Percentiles rank a stretch among this genome's conserved stretches.
phyloP scores from a whole-genome alignment of 2,329 filamentous ascomycete species.

The Fusarium stilboides region DNA sequence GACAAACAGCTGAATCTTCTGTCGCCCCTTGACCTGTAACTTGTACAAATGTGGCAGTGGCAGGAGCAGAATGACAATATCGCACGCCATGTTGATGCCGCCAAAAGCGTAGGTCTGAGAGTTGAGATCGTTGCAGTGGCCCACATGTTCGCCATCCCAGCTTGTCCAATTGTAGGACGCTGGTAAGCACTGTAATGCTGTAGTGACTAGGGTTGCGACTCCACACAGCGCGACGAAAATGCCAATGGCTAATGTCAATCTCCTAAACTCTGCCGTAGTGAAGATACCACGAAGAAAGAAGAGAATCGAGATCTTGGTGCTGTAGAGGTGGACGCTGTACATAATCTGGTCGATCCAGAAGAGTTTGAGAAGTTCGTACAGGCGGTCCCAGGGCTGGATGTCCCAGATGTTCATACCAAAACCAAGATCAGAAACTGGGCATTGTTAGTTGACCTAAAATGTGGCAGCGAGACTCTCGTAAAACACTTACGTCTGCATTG shows the following conservation, averaged over 20 bases:
- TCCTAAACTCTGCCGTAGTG: constrained; percentile 25
- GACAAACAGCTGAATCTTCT: constrained; percentile 39
- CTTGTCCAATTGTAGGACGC: constrained; percentile 36
- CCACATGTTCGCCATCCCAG: constrained; percentile 37
- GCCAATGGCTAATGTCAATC: constrained; percentile 14
- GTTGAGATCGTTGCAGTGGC: constrained; percentile 40
- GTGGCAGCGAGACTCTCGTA: too few relatives aligned
- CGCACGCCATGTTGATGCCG: constrained; percentile 38
- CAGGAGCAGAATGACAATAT: constrained; percentile 30
- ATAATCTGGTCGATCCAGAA: constrained; percentile 46
- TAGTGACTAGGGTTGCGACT: constrained; percentile 34
- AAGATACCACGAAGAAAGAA: constrained; percentile 38
- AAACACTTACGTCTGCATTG: constrained; percentile 24
- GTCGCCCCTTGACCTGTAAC: constrained; percentile 35
- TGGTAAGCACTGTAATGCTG: constrained; percentile 35
- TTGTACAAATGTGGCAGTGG: constrained; percentile 35
- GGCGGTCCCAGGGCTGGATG: constrained; percentile 25
- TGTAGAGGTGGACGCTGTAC: constrained; percentile 44
- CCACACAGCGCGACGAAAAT: constrained; percentile 29
- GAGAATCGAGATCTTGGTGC: constrained; percentile 40
- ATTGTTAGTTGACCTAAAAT: not conserved
- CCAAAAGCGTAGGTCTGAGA: constrained; percentile 42
- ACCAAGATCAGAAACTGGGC: constrained; percentile 34
- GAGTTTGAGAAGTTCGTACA: constrained; percentile 36
- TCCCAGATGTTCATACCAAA: constrained; percentile 41